These are phyloP conservation scores for Venustampulla echinocandica DNA, from an alignment of 495 filamentous ascomycete genomes.

Conservation along the genomic window DNA sequence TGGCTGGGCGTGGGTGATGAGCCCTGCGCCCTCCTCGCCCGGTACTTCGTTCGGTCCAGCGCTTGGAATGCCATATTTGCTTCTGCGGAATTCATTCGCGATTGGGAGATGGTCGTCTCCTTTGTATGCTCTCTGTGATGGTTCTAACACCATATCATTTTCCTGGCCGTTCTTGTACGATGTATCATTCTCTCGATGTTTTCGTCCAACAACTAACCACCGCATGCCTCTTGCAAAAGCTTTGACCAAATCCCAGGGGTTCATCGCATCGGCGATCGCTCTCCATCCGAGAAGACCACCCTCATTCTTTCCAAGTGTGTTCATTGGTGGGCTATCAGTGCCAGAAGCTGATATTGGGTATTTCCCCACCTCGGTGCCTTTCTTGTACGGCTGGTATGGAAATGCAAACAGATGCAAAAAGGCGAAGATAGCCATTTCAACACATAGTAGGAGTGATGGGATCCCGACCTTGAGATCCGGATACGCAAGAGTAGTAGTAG, in stretches of 20 bases:
- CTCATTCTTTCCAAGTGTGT: constrained; percentile 41
- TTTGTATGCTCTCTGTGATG: constrained; percentile 22
- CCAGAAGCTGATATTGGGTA: constrained; percentile 26
- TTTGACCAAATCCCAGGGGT: constrained; percentile 77
- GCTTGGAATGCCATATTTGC: constrained; percentile 25
- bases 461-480: constrained; percentile 77
- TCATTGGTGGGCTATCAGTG: constrained; percentile 37
- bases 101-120: constrained; percentile 33
- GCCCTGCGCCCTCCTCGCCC: constrained; percentile 35
- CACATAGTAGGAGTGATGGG: constrained; percentile 66
- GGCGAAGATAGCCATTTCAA: constrained; percentile 82
- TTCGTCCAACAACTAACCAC: constrained; percentile 72
- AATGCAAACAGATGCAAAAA: constrained; percentile 80
- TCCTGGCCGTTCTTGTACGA: constrained; percentile 31
- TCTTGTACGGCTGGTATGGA: constrained; percentile 58
- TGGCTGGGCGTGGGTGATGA: constrained; percentile 40
- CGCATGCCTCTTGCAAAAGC: constrained; percentile 65
- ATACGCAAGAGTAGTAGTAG: constrained; percentile 51
- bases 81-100: constrained; percentile 34
- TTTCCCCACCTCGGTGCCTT: constrained; percentile 27
- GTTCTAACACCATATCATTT: constrained; percentile 27
- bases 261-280: constrained; percentile 66
- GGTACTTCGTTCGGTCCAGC: not conserved
- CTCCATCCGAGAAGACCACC: constrained; percentile 49
- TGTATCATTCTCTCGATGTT: constrained; percentile 36